Base-by-base conservation (phyloP, 169 alveolate genomes). In the Plasmodium relictum region DNA sequence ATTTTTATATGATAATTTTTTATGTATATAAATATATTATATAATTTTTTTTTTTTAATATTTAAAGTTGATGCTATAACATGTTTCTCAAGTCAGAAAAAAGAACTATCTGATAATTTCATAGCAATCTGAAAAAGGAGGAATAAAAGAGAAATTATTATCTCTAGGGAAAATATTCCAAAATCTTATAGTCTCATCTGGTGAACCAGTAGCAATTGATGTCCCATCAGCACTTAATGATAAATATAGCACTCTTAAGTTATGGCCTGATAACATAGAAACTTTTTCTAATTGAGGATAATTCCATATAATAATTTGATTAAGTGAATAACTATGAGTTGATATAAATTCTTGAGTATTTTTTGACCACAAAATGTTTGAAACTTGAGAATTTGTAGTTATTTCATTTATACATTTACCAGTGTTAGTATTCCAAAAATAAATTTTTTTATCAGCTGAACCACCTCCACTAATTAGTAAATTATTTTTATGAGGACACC, bases 401-500 rank as follows among this genome's bases (percentile, higher is more conserved):
- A 97, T 94, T 68, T 94, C 90, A 87, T 95, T 88, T n/a, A 97
- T 92, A 87, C 95, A 94, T 58, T 95, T 92, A 20, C 95, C 92
- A 66, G 96, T 96, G 14, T 74, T 85, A 42, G 99, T 97, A 94
- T 98, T 97, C 98, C 99, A 98, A 73, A 97, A 96, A 31, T 98
- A 96, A n/a, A 98, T 98, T 72, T 98, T 95, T 74, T 99, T 94
- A 93, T 98, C 99, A 18, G 99, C 99, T 10, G 99, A 97, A 3
- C 99, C 99, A 14, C 99, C 99, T 3, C 99, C 99, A 10, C 98
- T 93, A 20, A 98, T 98, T 26, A 98, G 92, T 37, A 97, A 93
- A 50, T 97, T 97, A 74, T 95, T 94, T 93, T 97, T 97, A 89
- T 97, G 99, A 0, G 99, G 99, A 56, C 97, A 95, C 99, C 99